Evolutionary conservation across 441 rosid species (phyloP).

Genomic region (Croton setiger): DNA sequence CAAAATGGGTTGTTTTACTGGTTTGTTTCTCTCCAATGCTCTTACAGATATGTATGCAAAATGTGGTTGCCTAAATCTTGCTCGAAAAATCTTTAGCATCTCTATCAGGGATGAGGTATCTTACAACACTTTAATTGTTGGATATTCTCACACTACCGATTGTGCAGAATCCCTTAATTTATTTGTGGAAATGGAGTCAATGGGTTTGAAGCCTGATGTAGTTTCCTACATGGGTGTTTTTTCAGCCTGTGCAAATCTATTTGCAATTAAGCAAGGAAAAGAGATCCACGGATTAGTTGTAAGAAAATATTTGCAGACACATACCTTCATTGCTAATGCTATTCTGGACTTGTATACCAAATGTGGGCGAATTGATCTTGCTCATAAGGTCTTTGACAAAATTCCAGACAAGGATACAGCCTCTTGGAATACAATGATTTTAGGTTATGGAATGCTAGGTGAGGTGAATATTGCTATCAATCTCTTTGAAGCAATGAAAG

Average conservation of each 20-base stretch:
- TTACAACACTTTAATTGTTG: constrained; percentile 45
- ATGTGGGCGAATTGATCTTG: constrained; percentile 49
- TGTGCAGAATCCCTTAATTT: constrained; percentile 46
- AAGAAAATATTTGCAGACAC: constrained; percentile 35
- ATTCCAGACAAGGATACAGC: constrained; percentile 42
- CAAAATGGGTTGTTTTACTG: constrained; percentile 33
- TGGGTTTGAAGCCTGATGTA: constrained; percentile 40
- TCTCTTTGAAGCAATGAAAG: constrained; percentile 56
- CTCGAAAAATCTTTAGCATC: constrained; percentile 38
- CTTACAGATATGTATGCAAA: constrained; percentile 59
- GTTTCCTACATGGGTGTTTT: constrained; percentile 49
- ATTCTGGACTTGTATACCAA: constrained; percentile 50
- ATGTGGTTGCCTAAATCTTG: constrained; percentile 45
- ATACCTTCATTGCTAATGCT: constrained; percentile 52
- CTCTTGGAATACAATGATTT: constrained; percentile 60
- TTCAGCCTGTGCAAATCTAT: constrained; percentile 53
- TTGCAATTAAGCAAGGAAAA: constrained; percentile 48
- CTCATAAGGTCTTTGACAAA: constrained; percentile 37
- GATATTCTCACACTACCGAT: constrained; percentile 45
- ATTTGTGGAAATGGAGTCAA: constrained; percentile 41
- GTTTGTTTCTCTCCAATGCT: constrained; percentile 54
- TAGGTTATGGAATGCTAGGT: constrained; percentile 65
- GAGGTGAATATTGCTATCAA: constrained; percentile 46
- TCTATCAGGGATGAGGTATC: constrained; percentile 49
- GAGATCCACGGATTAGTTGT: constrained; percentile 48